phyloP scores from a whole-genome alignment of 1,284 basidiomycete genomes.

The Trichosporon inkin region DNA sequence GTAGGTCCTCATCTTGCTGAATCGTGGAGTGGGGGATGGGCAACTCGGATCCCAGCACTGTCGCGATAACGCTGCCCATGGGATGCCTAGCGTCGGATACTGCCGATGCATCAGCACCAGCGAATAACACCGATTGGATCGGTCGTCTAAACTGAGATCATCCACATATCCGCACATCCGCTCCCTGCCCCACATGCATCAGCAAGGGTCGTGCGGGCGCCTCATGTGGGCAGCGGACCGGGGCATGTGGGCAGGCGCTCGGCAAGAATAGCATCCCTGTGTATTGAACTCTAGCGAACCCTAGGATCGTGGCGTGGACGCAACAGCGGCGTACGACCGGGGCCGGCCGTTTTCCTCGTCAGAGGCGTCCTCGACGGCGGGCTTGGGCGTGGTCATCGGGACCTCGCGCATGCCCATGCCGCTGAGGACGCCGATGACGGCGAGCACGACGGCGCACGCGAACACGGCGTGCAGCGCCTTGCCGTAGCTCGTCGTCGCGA shows the following conservation, averaged over 20 bases:
- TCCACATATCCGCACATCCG: too few relatives aligned
- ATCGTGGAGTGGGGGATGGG: not conserved
- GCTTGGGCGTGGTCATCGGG: conserved; percentile 25
- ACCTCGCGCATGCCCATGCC: conserved; percentile 40
- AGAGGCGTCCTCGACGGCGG: not conserved
- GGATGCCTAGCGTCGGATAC: not conserved
- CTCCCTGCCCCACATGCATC: too few relatives aligned
- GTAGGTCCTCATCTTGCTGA: conserved; percentile 11
- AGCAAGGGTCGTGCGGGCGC: too few relatives aligned
- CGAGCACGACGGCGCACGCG: conserved; percentile 61
- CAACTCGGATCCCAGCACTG: not conserved
- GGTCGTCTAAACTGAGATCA: too few relatives aligned
- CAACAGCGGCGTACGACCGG: not conserved
- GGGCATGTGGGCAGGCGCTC: too few relatives aligned
- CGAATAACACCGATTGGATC: too few relatives aligned
- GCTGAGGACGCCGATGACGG: conserved; percentile 32
- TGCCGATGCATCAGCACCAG: too few relatives aligned
- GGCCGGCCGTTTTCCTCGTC: not conserved
- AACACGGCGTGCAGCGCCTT: conserved; percentile 81
- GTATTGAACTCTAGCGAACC: not conserved
- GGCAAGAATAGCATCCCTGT: not conserved
- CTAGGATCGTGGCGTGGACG: not conserved
- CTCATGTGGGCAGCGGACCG: too few relatives aligned
- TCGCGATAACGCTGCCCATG: not conserved
- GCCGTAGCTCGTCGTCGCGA: conserved; percentile 77